Evolutionary conservation across 208 protist genomes (phyloP).

Genomic region (Leishmania guyanensis): DNA sequence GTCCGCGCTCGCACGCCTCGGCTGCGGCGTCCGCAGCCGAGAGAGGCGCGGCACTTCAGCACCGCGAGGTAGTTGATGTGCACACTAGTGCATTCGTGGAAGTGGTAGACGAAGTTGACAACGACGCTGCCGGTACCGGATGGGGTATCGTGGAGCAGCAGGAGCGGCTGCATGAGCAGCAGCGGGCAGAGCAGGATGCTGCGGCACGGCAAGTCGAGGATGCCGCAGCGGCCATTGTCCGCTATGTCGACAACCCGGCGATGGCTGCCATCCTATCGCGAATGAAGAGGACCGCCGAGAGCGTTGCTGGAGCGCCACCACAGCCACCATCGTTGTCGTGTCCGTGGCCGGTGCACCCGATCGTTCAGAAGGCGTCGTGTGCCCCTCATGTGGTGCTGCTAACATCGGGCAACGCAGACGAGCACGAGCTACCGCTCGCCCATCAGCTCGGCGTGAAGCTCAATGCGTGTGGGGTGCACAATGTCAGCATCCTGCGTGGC

Average conservation of each 20-base stretch:
- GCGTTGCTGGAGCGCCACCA: not conserved
- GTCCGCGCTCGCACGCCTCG: not conserved
- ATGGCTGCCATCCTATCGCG: conserved; percentile 46
- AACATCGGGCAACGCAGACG: conserved; percentile 2
- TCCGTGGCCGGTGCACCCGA: conserved; percentile 30
- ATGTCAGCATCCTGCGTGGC: conserved; percentile 67
- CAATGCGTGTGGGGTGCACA: conserved; percentile 50
- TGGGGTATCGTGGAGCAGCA: conserved; percentile 34
- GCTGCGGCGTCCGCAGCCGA: not conserved
- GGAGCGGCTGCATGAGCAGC: conserved; percentile 29
- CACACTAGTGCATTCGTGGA: not conserved
- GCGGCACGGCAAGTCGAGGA: conserved; percentile 38
- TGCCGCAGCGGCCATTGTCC: conserved; percentile 50
- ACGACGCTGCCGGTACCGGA: conserved; percentile 11
- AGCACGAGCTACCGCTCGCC: conserved; percentile 22
- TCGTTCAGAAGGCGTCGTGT: conserved; percentile 31
- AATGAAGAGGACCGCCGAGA: not conserved
- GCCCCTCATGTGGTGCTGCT: conserved; percentile 50
- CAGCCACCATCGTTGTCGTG: not conserved
- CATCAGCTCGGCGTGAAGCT: conserved; percentile 56
- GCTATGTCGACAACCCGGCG: conserved; percentile 37
- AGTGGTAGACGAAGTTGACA: not conserved
- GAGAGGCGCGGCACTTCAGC: not conserved
- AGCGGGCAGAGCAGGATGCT: conserved; percentile 20
- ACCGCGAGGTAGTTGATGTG: not conserved